Conservation (phyloP, 768 basidiomycete genomes). For the Mycena epipterygia region DNA sequence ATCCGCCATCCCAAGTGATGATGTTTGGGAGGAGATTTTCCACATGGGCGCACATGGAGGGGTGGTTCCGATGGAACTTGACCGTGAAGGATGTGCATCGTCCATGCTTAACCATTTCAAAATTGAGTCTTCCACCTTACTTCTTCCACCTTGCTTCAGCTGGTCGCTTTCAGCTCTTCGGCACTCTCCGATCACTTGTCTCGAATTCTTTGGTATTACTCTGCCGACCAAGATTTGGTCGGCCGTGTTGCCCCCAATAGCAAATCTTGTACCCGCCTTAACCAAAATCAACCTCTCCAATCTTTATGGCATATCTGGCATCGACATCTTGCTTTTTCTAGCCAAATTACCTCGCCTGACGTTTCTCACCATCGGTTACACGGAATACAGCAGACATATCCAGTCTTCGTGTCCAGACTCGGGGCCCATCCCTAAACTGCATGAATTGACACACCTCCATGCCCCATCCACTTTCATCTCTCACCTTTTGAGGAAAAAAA, state of each 20-base stretch:
- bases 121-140: constrained; percentile 26
- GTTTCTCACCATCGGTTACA: constrained; percentile 29
- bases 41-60: background rate
- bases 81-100: constrained; percentile 2
- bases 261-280: constrained; percentile 20
- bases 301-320: constrained; percentile 29
- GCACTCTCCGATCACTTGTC: constrained; percentile 24
- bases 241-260: constrained; percentile 26
- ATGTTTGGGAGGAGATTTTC: background rate
- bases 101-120: constrained; percentile 23
- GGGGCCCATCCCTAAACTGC: constrained; percentile 22
- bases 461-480: constrained; percentile 31
- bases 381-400: constrained; percentile 29
- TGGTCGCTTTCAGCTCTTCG: constrained; percentile 31
- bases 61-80: constrained; percentile 19
- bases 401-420: constrained; percentile 33
- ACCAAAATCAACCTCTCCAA: constrained; percentile 24
- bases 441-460: constrained; percentile 22
- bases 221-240: constrained; percentile 29
- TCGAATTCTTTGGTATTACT: constrained; percentile 24
- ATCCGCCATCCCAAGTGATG: background rate
- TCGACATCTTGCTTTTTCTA: constrained; percentile 31
- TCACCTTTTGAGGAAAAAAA: constrained; percentile 27
- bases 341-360: constrained; percentile 27
- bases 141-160: constrained; percentile 29